A percentile compares a stretch with the other conserved stretches of the same genome.
Evolutionary conservation across 78 protist species (phyloP).

Genomic region (Isochrysis galbana): DNA sequence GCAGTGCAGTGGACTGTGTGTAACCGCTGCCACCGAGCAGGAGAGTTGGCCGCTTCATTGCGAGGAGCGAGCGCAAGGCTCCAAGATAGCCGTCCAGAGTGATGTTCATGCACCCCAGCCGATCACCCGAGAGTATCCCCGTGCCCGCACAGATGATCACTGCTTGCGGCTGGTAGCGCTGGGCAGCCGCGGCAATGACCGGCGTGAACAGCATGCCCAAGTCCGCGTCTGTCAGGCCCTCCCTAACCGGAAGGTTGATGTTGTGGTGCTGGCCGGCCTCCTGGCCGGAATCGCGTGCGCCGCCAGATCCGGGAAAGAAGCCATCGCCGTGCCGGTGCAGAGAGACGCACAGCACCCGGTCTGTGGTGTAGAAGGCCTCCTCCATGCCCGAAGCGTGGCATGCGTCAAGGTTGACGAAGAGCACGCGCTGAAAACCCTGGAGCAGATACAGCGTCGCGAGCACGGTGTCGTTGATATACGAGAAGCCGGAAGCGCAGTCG

Average conservation of each 20-base stretch:
- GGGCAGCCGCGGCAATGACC: not conserved
- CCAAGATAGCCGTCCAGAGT: not conserved
- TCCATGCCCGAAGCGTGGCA: not conserved
- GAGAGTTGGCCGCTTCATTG: not conserved
- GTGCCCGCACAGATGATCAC: not conserved
- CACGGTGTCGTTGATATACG: not conserved
- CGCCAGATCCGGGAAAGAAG: conserved; percentile 4
- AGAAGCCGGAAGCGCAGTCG: conserved; percentile 18
- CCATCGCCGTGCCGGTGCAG: not conserved
- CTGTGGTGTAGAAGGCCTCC: conserved; percentile 22
- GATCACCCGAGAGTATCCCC: not conserved
- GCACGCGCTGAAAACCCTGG: not conserved
- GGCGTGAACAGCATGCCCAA: not conserved
- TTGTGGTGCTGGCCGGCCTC: not conserved
- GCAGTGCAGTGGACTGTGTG: not conserved
- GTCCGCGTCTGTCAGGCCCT: not conserved
- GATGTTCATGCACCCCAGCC: not conserved
- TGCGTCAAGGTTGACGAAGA: not conserved
- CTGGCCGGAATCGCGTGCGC: not conserved
- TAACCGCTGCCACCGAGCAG: not conserved
- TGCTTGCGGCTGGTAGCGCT: not conserved
- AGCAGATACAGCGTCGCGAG: not conserved
- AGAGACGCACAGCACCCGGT: conserved; percentile 2
- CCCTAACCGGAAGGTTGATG: not conserved
- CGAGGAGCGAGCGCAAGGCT: not conserved